These are phyloP conservation scores for Synchytrium microbalum DNA, from an alignment of 371 early-diverging fungal species.

Conservation along the genomic window DNA sequence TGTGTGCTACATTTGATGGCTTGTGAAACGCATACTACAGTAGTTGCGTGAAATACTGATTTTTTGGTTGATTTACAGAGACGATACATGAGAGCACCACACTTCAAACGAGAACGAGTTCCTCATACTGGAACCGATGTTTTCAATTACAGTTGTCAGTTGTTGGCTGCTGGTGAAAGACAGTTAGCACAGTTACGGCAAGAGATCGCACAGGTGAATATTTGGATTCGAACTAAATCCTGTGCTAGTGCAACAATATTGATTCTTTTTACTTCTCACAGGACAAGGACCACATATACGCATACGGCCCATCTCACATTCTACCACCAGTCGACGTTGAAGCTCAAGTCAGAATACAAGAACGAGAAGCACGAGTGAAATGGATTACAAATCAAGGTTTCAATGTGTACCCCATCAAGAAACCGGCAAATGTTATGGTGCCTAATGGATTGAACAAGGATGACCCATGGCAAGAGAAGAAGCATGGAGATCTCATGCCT, in stretches of 20 bases:
- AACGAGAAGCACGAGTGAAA: neutral
- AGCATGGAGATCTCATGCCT: neutral
- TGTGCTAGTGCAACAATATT: neutral
- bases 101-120: neutral
- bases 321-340: neutral
- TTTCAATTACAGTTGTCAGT: neutral
- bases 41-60: neutral
- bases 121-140: neutral
- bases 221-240: no score
- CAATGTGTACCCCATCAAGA: neutral
- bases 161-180: neutral
- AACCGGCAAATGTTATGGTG: neutral
- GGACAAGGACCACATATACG: neutral
- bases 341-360: neutral
- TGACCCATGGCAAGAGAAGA: neutral
- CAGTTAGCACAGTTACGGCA: neutral
- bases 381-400: neutral
- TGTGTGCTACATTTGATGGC: neutral
- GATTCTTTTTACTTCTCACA: neutral
- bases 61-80: neutral
- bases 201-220: neutral
- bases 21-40: no score
- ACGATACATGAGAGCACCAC: neutral
- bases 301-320: neutral
- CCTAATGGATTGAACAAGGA: neutral